Conservation (phyloP, 2,329 filamentous ascomycete genomes). For the Colletotrichum limetticola region DNA sequence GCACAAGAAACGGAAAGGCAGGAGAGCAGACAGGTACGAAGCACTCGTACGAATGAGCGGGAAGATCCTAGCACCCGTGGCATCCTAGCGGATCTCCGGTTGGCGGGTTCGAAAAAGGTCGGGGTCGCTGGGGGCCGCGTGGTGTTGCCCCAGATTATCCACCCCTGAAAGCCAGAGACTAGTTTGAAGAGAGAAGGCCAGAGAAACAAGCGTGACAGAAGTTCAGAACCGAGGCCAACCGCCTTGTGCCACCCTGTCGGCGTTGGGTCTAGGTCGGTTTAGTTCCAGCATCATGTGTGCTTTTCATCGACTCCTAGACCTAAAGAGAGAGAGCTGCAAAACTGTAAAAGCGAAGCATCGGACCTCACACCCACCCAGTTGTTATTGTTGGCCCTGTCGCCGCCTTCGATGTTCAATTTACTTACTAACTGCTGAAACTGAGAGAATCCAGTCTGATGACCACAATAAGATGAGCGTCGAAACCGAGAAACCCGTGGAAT, state of each 20-base stretch:
- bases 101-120: not conserved
- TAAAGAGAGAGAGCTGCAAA: not conserved
- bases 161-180: not conserved
- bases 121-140: slow-evolving; percentile 16
- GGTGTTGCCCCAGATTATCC: slow-evolving; percentile 32
- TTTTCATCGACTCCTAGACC: not conserved
- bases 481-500: not conserved
- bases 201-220: not conserved
- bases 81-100: slow-evolving; percentile 25
- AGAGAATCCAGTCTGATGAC: not conserved
- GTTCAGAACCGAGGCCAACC: slow-evolving; percentile 23
- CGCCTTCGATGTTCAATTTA: not conserved
- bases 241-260: slow-evolving; percentile 17
- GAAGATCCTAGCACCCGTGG: slow-evolving; percentile 27
- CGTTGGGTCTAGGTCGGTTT: not conserved
- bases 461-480: not conserved
- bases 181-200: not conserved
- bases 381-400: too few species aligned
- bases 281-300: not conserved
- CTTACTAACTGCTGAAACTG: not conserved
- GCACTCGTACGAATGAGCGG: slow-evolving; percentile 14
- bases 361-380: not conserved
- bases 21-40: not conserved
- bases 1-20: not conserved
- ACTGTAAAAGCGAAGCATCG: not conserved